These are phyloP conservation scores for Myxozyma neglecta DNA, from an alignment of 805 yeast species.

Conservation along the genomic window DNA sequence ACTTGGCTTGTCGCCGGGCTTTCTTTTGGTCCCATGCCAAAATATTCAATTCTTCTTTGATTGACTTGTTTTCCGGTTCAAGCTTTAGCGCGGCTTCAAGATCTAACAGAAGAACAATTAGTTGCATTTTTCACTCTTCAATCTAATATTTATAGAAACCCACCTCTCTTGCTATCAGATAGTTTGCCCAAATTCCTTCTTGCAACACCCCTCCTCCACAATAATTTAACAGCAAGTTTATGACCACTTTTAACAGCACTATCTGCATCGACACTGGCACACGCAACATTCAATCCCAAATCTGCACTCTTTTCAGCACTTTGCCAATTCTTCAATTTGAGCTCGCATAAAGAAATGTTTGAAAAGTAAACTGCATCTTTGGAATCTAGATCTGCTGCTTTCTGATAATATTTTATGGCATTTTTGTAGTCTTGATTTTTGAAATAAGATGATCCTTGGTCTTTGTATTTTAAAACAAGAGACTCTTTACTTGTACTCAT, in stretches of 20 bases:
- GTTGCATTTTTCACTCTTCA: not conserved
- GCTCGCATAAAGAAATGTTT: slow-evolving; percentile 67
- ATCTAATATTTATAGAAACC: too few species aligned
- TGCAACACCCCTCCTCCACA: slow-evolving; percentile 21
- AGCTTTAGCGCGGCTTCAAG: slow-evolving; percentile 14
- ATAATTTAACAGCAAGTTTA: slow-evolving; percentile 7
- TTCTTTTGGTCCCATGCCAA: slow-evolving; percentile 22
- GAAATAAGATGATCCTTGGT: slow-evolving; percentile 57
- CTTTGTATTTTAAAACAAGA: slow-evolving; percentile 6
- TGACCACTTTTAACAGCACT: slow-evolving; percentile 3
- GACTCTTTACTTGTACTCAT: not conserved
- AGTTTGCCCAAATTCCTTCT: slow-evolving; percentile 5
- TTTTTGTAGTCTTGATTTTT: slow-evolving; percentile 45
- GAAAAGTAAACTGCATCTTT: slow-evolving; percentile 58
- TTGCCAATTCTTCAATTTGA: slow-evolving; percentile 52
- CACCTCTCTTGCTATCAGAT: slow-evolving; percentile 13
- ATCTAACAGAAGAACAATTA: slow-evolving; percentile 8
- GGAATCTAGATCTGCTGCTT: slow-evolving; percentile 55
- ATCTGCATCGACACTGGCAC: not conserved
- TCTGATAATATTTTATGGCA: slow-evolving; percentile 57
- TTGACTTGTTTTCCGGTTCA: slow-evolving; percentile 17
- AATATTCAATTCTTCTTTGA: slow-evolving; percentile 16
- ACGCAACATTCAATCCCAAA: slow-evolving; percentile 5
- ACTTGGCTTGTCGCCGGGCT: not conserved
- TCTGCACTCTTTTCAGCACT: slow-evolving; percentile 52